These are phyloP conservation scores for Plantago ovata DNA, from an alignment of 257 asterid species.

Conservation along the genomic window DNA sequence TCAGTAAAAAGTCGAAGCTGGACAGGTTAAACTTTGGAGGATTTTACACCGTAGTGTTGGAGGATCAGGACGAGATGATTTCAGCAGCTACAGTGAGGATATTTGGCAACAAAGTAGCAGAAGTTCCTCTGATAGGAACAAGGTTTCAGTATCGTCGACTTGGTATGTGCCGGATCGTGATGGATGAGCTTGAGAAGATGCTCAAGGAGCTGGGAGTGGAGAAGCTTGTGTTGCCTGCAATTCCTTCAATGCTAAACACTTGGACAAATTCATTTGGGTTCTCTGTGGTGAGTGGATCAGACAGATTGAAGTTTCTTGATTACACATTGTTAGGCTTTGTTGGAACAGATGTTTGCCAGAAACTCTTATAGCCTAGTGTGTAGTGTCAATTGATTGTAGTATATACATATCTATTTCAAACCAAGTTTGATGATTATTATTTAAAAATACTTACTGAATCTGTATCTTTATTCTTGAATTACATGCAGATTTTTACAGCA, in stretches of 20 bases:
- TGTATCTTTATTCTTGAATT: too few relatives aligned
- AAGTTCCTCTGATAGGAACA: conserved; percentile 84
- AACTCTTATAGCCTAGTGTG: conserved; percentile 22
- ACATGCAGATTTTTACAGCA: too few relatives aligned
- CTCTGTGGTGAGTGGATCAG: conserved; percentile 53
- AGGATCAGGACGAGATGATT: conserved; percentile 66
- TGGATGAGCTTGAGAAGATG: conserved; percentile 93
- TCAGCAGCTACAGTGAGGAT: conserved; percentile 88
- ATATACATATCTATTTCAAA: too few relatives aligned
- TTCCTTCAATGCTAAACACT: conserved; percentile 53
- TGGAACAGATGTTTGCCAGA: conserved; percentile 78
- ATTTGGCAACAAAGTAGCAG: conserved; percentile 79
- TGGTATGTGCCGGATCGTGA: conserved; percentile 89
- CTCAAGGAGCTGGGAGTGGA: conserved; percentile 69
- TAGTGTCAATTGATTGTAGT: too few relatives aligned
- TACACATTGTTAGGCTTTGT: conserved; percentile 71
- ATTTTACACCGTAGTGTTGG: conserved; percentile 68
- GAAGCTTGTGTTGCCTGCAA: conserved; percentile 88
- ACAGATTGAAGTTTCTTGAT: conserved; percentile 46
- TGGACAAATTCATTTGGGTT: conserved; percentile 82
- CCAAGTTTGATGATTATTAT: too few relatives aligned
- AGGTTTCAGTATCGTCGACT: conserved; percentile 76
- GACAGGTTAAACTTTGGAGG: conserved; percentile 84
- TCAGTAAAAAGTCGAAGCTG: conserved; percentile 73
- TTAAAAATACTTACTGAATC: too few relatives aligned